phyloP scores from a whole-genome alignment of 768 basidiomycete genomes.

The Mycena sanguinolenta region DNA sequence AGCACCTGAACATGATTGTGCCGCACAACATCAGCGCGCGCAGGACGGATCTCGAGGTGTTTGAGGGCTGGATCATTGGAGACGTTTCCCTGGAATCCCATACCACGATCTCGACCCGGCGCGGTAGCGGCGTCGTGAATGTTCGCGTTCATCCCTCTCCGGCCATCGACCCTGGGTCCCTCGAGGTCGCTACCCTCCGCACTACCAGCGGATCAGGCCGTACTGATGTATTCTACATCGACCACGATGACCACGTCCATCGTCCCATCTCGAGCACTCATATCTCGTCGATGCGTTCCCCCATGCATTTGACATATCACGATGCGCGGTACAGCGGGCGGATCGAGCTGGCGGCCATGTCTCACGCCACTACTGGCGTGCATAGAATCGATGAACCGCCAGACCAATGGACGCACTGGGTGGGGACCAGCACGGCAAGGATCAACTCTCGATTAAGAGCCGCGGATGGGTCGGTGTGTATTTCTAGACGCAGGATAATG shows the following conservation, averaged over 20 bases:
- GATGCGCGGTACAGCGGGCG: conserved; percentile 64
- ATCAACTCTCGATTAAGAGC: conserved; percentile 55
- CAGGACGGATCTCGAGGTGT: conserved; percentile 57
- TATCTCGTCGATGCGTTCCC: conserved; percentile 62
- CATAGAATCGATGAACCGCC: conserved; percentile 32
- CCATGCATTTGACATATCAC: conserved; percentile 69
- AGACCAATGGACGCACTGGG: conserved; percentile 57
- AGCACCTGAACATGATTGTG: conserved; percentile 60
- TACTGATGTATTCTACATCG: conserved; percentile 63
- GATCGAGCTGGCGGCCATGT: conserved; percentile 58
- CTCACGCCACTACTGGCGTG: conserved; percentile 51
- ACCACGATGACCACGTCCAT: conserved; percentile 53
- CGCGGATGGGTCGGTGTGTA: conserved; percentile 64
- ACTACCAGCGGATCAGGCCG: conserved; percentile 69
- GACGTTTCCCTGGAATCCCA: conserved; percentile 59
- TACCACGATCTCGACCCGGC: conserved; percentile 61
- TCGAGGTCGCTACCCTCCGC: conserved; percentile 52
- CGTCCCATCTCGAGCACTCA: conserved; percentile 65
- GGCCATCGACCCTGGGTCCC: conserved; percentile 47
- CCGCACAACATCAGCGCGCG: conserved; percentile 58
- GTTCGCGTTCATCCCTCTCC: conserved; percentile 60
- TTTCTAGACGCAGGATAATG: conserved; percentile 41
- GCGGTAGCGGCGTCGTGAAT: conserved; percentile 63
- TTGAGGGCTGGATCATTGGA: conserved; percentile 71
- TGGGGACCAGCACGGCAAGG: conserved; percentile 55